A percentile compares a stretch with the other conserved stretches of the same genome.
phyloP scores from a whole-genome alignment of 2,329 filamentous ascomycete species.

The Thielaviopsis musarum region DNA sequence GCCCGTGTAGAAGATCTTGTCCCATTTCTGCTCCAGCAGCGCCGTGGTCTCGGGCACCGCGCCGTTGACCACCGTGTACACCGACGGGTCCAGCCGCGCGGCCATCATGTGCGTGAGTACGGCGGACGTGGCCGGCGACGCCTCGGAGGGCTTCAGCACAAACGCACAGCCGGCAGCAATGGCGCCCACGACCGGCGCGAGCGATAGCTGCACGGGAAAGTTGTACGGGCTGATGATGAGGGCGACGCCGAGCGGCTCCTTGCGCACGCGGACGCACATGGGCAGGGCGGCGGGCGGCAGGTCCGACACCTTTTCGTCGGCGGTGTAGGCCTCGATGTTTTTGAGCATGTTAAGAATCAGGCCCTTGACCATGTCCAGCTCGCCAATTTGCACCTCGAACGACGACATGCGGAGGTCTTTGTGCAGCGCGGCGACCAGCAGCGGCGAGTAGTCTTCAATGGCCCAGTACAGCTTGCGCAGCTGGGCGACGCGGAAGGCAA shows the following conservation, averaged over 20 bases:
- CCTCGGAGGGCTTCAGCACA: conserved; percentile 81
- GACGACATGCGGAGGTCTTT: conserved; percentile 62
- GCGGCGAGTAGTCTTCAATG: conserved; percentile 57
- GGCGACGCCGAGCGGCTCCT: conserved; percentile 72
- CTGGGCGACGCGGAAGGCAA: conserved; percentile 70
- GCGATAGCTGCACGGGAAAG: conserved; percentile 68
- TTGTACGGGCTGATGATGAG: conserved; percentile 90
- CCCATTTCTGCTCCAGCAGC: conserved; percentile 78
- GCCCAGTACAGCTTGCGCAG: conserved; percentile 93
- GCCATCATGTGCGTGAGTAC: conserved; percentile 66
- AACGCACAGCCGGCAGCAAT: conserved; percentile 86
- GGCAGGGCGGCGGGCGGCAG: conserved; percentile 33
- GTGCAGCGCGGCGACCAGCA: conserved; percentile 57
- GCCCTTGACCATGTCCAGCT: conserved; percentile 63
- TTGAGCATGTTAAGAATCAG: conserved; percentile 66
- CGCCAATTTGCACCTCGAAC: conserved; percentile 57
- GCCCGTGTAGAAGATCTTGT: conserved; percentile 97
- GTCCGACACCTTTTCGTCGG: conserved; percentile 60
- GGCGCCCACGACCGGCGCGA: conserved; percentile 70
- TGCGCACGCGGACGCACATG: conserved; percentile 59
- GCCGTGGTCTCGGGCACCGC: conserved; percentile 63
- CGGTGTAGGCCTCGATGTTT: conserved; percentile 65
- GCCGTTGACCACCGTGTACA: conserved; percentile 68
- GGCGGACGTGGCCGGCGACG: conserved; percentile 57
- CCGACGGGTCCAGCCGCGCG: conserved; percentile 56